phyloP scores from a whole-genome alignment of 306 rosid species.

The Begonia peltatifolia region DNA sequence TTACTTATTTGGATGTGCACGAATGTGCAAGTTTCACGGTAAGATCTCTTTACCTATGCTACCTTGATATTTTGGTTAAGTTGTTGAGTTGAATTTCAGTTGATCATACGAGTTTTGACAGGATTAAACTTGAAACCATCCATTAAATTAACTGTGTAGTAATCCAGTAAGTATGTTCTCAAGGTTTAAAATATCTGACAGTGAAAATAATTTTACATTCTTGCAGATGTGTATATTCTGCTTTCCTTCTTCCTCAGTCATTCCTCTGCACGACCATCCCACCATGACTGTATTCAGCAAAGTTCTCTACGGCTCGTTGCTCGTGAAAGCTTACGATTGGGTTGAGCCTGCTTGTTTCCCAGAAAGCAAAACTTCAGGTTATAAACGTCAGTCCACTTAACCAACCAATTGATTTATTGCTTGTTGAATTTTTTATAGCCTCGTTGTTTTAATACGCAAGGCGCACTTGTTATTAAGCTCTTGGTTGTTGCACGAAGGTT shows the following conservation, averaged over 20 bases:
- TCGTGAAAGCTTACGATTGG: constrained; percentile 96
- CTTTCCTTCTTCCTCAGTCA: constrained; percentile 79
- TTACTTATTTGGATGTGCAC: constrained; percentile 55
- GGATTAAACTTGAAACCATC: not conserved
- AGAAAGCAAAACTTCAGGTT: constrained; percentile 41
- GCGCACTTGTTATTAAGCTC: too few species aligned
- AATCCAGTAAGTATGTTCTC: not conserved
- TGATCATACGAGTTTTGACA: not conserved
- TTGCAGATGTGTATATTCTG: constrained; percentile 86
- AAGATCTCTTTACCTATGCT: constrained; percentile 12
- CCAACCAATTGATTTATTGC: too few species aligned
- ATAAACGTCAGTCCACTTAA: not conserved
- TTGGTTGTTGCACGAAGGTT: too few species aligned
- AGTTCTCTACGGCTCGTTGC: constrained; percentile 87
- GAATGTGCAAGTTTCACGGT: constrained; percentile 71
- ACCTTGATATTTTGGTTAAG: not conserved
- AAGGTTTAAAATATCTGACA: not conserved
- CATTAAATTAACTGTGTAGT: not conserved
- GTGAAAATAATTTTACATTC: not conserved
- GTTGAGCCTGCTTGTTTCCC: constrained; percentile 60
- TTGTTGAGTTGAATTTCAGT: not conserved
- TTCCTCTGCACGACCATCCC: constrained; percentile 97
- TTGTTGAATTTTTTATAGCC: too few species aligned
- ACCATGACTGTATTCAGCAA: constrained; percentile 93
- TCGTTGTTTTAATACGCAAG: too few species aligned